Conservation (phyloP, 2,329 filamentous ascomycete genomes). For the Scolecobasidium constrictum region DNA sequence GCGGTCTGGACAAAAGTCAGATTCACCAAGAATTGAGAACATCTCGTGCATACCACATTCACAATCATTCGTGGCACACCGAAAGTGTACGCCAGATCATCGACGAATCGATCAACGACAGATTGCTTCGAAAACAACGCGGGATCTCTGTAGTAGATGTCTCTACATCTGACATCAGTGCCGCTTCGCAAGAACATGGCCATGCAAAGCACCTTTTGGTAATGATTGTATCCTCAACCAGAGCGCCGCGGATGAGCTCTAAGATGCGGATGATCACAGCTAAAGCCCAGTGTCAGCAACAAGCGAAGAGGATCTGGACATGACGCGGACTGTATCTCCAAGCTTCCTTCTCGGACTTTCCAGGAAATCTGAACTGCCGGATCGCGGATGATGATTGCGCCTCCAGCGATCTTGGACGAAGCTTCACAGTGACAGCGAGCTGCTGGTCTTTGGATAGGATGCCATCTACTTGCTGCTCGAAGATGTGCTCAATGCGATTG, state of each 20-base stretch:
- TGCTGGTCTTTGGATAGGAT: slow-evolving; percentile 3
- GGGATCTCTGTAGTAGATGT: slow-evolving; percentile 70
- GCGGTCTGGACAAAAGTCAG: slow-evolving; percentile 43
- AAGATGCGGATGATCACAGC: slow-evolving; percentile 46
- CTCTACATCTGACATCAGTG: slow-evolving; percentile 37
- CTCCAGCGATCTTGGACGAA: neutral
- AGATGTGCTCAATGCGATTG: slow-evolving; percentile 5
- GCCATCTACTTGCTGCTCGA: slow-evolving; percentile 9
- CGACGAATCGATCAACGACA: slow-evolving; percentile 60
- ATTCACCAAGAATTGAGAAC: neutral
- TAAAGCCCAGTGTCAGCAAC: slow-evolving; percentile 18
- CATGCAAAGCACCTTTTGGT: slow-evolving; percentile 42
- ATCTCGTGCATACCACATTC: slow-evolving; percentile 50
- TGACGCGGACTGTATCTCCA: slow-evolving; percentile 42
- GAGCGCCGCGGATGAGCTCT: slow-evolving; percentile 41
- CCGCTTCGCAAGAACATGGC: neutral
- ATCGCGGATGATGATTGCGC: neutral
- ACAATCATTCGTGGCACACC: slow-evolving; percentile 51
- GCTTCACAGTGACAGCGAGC: slow-evolving; percentile 4
- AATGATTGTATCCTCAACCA: slow-evolving; percentile 36
- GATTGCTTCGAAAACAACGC: slow-evolving; percentile 59
- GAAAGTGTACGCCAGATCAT: slow-evolving; percentile 63
- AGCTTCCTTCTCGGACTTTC: slow-evolving; percentile 42
- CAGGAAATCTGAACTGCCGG: slow-evolving; percentile 34
- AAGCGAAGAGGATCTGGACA: neutral